A percentile compares a stretch with the other conserved stretches of the same genome.
phyloP scores from a whole-genome alignment of 2,329 filamentous ascomycete genomes.

The Sclerotinia subarctica region DNA sequence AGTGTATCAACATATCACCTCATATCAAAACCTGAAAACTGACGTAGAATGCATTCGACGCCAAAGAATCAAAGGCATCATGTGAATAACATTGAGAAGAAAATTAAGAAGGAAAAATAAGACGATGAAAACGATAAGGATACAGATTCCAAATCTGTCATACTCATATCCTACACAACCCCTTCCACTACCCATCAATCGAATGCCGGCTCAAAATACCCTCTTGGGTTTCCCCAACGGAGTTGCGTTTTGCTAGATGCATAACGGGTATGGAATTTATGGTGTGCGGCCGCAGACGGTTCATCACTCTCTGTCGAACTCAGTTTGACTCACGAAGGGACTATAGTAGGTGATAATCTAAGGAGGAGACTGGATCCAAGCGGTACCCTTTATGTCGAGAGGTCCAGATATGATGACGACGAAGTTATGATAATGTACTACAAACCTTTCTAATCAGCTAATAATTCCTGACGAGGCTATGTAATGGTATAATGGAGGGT shows the following conservation, averaged over 20 bases:
- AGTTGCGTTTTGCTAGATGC: not conserved
- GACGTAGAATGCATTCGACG: constrained; percentile 28
- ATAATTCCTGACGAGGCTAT: no score
- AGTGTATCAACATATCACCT: not conserved
- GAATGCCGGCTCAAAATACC: constrained; percentile 29
- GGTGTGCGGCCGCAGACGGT: not conserved
- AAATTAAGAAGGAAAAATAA: constrained; percentile 33
- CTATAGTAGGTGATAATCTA: not conserved
- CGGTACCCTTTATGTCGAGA: not conserved
- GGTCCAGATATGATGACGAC: not conserved
- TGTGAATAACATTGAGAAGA: constrained; percentile 29
- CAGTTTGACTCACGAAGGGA: no score
- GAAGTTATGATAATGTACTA: no score
- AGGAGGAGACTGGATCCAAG: no score
- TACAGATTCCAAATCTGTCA: constrained; percentile 29
- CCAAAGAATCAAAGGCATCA: constrained; percentile 33
- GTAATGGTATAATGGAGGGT: no score
- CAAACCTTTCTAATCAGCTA: no score
- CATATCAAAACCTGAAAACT: not conserved
- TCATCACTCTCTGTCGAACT: not conserved
- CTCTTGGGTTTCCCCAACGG: constrained; percentile 29
- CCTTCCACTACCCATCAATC: constrained; percentile 15
- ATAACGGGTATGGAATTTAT: not conserved
- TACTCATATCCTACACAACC: constrained; percentile 24
- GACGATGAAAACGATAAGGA: constrained; percentile 30